A percentile compares a stretch with the other conserved stretches of the same genome.
phyloP scores from a whole-genome alignment of 768 basidiomycete species.

The Gautieria morchelliformis region DNA sequence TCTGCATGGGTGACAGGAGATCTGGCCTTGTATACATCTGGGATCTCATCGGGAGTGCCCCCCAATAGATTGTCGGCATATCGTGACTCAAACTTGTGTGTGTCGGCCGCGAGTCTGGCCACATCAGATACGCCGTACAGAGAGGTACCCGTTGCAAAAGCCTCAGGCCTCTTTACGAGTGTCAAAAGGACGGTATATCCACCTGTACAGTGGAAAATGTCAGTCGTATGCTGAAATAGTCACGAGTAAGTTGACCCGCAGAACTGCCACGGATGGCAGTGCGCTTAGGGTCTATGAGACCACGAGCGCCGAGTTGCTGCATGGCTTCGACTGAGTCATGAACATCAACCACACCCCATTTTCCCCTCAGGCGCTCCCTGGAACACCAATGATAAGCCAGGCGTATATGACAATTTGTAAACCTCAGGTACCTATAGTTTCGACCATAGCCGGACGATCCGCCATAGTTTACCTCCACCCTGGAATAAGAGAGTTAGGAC shows the following conservation, averaged over 20 bases:
- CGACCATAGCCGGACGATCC: conserved; percentile 71
- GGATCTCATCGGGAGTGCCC: conserved; percentile 40
- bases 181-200: conserved; percentile 57
- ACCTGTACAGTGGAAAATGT: conserved; percentile 24
- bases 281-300: conserved; percentile 52
- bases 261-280: conserved; percentile 64
- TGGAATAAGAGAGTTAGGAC: conserved; percentile 13
- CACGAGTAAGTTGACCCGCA: conserved; percentile 19
- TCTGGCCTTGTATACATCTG: conserved; percentile 46
- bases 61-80: conserved; percentile 60
- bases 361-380: conserved; percentile 42
- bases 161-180: conserved; percentile 15
- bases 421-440: neutral
- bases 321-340: conserved; percentile 56
- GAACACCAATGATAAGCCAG: neutral
- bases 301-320: conserved; percentile 24
- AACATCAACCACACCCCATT: conserved; percentile 72
- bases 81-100: conserved; percentile 63
- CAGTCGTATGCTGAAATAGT: neutral
- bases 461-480: conserved; percentile 70
- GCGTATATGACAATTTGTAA: too few species aligned
- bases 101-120: conserved; percentile 42
- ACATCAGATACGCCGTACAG: conserved; percentile 67
- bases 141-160: conserved; percentile 54
- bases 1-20: conserved; percentile 56